Base-by-base conservation (phyloP, 306 rosid genomes). In the Sophora flavescens region DNA sequence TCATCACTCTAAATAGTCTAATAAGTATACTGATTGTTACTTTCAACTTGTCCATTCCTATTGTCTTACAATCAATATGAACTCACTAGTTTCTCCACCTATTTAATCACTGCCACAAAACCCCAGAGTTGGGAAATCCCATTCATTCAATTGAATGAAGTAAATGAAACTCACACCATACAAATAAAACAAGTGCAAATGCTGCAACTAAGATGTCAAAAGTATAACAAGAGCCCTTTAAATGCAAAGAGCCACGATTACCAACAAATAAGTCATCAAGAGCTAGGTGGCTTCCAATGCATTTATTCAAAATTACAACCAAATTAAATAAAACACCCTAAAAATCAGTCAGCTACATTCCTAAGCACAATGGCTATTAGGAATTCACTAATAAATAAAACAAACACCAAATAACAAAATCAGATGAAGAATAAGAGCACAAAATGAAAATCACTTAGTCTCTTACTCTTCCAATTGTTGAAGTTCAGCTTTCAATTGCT, bases 401-500 rank as follows among this genome's bases (percentile, higher is more conserved):
- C 4, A 81, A 22, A 16, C 42, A 36, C 36, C 36, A 60, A 45
- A 50, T 14, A 39, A 52, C 18, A 54, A 35, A 66, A 45, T n/a
- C 11, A 52, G 22, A 76, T 9, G 6, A 63, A 68, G 67, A 50
- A 16, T 38, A 58, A 36, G 65, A n/a, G 50, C 50, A 44, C 4
- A 14, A 51, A 39, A 39, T 6, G 22, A 14, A 18, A 52, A 48
- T 33, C 16, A 3, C 30, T 39, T 28, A 70, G n/a, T n/a, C 30
- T 61, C 63, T 88, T 86, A 92, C 70, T 95, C 98, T 75, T 92
- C 83, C 63, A 94, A 82, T 85, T 90, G 98, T 15, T 80, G 67
- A 65, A 94, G 84, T 84, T 95, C 98, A 33, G 97, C 98, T 72
- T 95, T 95, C 83, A 95, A 64, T 80, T 95, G 97, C 80, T 90